Percentiles rank a stretch among this genome's conserved stretches.
Conservation (phyloP, 2,329 filamentous ascomycete genomes). For the Fusarium foetens region DNA sequence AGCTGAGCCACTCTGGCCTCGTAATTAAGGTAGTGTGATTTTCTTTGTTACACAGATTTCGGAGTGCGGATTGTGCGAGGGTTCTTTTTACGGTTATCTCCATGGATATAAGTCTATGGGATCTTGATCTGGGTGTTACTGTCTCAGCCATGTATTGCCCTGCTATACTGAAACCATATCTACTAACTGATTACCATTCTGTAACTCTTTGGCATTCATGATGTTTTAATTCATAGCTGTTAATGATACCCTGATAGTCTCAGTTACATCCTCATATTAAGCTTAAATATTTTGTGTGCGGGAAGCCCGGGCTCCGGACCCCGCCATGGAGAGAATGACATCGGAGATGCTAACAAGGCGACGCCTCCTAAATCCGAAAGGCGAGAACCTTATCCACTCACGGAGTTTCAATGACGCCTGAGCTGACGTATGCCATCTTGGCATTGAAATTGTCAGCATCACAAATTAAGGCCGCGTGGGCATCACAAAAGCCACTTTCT, state of each 20-base stretch:
- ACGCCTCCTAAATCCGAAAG: constrained; percentile 19
- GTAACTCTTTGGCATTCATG: neutral
- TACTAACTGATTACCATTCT: accelerated
- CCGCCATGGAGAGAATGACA: neutral
- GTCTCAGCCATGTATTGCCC: neutral
- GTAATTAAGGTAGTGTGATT: constrained; percentile 3
- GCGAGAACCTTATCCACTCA: constrained; percentile 6
- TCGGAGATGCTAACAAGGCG: constrained; percentile 14
- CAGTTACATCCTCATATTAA: neutral
- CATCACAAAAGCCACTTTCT: neutral
- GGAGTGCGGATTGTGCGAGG: neutral
- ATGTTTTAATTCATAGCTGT: too few relatives aligned
- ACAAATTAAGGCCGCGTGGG: constrained; percentile 3
- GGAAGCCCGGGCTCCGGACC: constrained; percentile 3
- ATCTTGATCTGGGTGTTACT: neutral
- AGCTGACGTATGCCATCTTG: constrained; percentile 31
- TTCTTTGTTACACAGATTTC: neutral
- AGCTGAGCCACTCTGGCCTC: constrained; percentile 31
- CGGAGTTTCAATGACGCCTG: constrained; percentile 12
- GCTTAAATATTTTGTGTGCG: constrained; percentile 15
- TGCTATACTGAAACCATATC: neutral
- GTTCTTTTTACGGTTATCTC: neutral
- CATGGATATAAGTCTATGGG: neutral
- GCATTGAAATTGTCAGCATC: constrained; percentile 17
- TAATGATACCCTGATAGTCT: neutral